These are phyloP conservation scores for Lentinula edodes DNA, from an alignment of 768 basidiomycete genomes.

Conservation along the genomic window DNA sequence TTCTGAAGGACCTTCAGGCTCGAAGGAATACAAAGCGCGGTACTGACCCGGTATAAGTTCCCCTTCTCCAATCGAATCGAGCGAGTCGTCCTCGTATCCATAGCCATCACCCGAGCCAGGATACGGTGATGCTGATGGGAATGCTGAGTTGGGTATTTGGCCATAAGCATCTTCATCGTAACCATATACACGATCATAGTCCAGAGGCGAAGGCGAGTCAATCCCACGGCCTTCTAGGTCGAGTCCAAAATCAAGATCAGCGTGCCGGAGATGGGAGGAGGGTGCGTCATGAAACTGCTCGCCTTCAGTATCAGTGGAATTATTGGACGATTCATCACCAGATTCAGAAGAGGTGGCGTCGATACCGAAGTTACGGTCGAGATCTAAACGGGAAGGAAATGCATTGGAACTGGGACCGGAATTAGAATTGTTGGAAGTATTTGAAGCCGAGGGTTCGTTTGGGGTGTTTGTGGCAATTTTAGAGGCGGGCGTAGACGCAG, in stretches of 20 bases:
- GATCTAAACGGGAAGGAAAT: conserved; percentile 35
- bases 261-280: not conserved
- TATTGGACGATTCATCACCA: not conserved
- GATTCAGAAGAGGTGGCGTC: not conserved
- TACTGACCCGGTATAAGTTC: conserved; percentile 64
- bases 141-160: conserved; percentile 5
- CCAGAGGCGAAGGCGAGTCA: conserved; percentile 4
- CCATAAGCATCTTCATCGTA: conserved; percentile 17
- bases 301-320: conserved; percentile 2
- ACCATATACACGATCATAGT: conserved; percentile 21
- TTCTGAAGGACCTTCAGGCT: conserved; percentile 78
- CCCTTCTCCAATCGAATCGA: conserved; percentile 24
- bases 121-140: conserved; percentile 1
- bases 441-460: not conserved
- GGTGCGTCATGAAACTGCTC: conserved; percentile 2
- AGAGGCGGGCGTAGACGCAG: not conserved
- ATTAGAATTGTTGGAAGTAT: not conserved
- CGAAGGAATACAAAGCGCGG: conserved; percentile 72
- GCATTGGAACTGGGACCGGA: conserved; percentile 10
- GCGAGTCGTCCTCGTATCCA: conserved; percentile 16
- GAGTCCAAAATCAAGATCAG: not conserved
- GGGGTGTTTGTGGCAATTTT: not conserved
- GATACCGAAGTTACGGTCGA: conserved; percentile 41
- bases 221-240: not conserved
- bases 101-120: conserved; percentile 8